Percentiles rank a stretch among this genome's conserved stretches.
These are phyloP conservation scores for Aplosporella prunicola DNA, from an alignment of 2,329 filamentous ascomycete species.

Conservation along the genomic window DNA sequence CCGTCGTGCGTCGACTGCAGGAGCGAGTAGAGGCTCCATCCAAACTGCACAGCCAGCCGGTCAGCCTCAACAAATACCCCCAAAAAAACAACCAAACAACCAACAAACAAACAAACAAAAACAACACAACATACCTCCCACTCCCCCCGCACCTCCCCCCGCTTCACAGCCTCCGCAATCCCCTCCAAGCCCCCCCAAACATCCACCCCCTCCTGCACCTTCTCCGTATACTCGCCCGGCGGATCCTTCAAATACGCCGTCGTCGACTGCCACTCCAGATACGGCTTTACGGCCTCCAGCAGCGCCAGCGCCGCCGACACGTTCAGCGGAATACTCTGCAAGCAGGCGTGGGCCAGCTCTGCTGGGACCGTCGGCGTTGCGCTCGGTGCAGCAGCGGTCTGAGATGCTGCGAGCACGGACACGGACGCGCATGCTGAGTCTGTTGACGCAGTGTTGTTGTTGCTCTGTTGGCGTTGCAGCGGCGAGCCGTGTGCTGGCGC, in stretches of 20 bases:
- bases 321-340: conserved; percentile 37
- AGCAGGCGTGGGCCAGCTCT: conserved; percentile 36
- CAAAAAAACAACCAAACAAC: background rate
- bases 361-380: conserved; percentile 30
- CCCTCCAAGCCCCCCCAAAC: conserved; percentile 32
- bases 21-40: conserved; percentile 43
- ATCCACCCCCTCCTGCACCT: conserved; percentile 37
- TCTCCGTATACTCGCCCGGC: conserved; percentile 36
- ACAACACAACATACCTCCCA: conserved; percentile 22
- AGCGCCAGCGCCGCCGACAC: conserved; percentile 29
- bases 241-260: conserved; percentile 35
- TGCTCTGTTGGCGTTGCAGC: too few relatives aligned
- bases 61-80: background rate
- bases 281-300: conserved; percentile 32
- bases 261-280: conserved; percentile 39
- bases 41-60: conserved; percentile 24
- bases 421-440: conserved; percentile 12
- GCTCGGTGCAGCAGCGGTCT: conserved; percentile 5
- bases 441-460: conserved; percentile 7
- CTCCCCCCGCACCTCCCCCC: conserved; percentile 30
- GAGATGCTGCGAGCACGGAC: conserved; percentile 5
- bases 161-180: conserved; percentile 29
- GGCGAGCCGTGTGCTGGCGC: too few relatives aligned
- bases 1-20: conserved; percentile 53
- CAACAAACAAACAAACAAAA: background rate